These are phyloP conservation scores for Pezicula rhizophila DNA, from an alignment of 2,329 filamentous ascomycete species.

Conservation along the genomic window DNA sequence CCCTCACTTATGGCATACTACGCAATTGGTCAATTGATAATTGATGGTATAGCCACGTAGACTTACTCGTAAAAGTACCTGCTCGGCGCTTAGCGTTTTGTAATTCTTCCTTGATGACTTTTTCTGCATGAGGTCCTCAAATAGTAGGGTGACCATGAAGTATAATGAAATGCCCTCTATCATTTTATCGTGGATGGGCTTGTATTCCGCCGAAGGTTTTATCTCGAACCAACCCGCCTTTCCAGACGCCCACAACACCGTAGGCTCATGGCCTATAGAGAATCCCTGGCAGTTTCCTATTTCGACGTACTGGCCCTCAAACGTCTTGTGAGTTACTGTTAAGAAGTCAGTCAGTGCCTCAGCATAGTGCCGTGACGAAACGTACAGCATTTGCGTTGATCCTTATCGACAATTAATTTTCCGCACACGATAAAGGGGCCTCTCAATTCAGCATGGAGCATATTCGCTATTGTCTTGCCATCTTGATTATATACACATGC, in stretches of 20 bases:
- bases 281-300: conserved; percentile 43
- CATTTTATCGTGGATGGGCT: conserved; percentile 51
- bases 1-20: conserved; percentile 47
- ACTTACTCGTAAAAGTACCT: conserved; percentile 15
- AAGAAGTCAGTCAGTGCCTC: conserved; percentile 18
- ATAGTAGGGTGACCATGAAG: conserved; percentile 55
- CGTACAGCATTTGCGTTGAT: conserved; percentile 36
- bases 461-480: conserved; percentile 49
- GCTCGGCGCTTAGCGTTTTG: conserved; percentile 7
- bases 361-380: background rate
- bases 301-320: conserved; percentile 39
- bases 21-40: conserved; percentile 28
- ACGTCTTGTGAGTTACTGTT: conserved; percentile 23
- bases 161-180: conserved; percentile 58
- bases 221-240: conserved; percentile 65
- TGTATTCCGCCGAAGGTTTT: conserved; percentile 51
- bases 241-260: conserved; percentile 61
- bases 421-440: conserved; percentile 59
- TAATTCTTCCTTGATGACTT: conserved; percentile 29
- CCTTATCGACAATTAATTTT: conserved; percentile 43
- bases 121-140: conserved; percentile 33
- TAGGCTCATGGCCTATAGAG: conserved; percentile 50
- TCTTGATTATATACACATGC: conserved; percentile 52
- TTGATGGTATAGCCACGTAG: conserved; percentile 24
- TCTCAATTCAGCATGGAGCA: conserved; percentile 52